A percentile compares a stretch with the other conserved stretches of the same genome.
Evolutionary conservation across 352 stramenopile genomes (phyloP).

Genomic region (Paralagenidium karlingii): DNA sequence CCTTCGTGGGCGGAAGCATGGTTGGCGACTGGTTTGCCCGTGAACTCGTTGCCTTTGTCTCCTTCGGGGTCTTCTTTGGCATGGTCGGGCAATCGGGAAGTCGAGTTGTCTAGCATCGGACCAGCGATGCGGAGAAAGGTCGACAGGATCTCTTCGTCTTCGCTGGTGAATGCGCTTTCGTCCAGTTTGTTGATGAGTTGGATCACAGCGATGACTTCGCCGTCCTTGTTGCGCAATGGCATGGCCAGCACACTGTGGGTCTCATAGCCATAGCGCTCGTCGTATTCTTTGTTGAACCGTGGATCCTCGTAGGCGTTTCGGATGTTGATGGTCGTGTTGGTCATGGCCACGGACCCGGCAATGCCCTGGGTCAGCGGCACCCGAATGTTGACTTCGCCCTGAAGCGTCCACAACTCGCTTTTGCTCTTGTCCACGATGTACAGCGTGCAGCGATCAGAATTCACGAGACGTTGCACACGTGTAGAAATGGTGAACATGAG

Average conservation of each 20-base stretch:
- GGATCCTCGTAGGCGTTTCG: constrained; percentile 78
- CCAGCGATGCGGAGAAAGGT: constrained; percentile 84
- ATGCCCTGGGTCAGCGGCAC: constrained; percentile 81
- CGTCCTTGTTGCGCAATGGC: constrained; percentile 62
- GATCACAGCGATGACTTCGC: constrained; percentile 74
- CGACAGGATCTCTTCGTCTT: constrained; percentile 80
- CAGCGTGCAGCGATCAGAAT: constrained; percentile 86
- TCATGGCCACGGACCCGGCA: constrained; percentile 54
- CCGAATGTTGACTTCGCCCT: constrained; percentile 82
- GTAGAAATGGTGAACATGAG: constrained; percentile 88
- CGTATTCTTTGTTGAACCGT: constrained; percentile 83
- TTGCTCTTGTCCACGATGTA: constrained; percentile 86
- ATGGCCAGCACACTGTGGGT: constrained; percentile 82
- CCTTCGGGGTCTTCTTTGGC: constrained; percentile 26
- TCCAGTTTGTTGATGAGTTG: constrained; percentile 85
- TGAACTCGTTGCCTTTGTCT: constrained; percentile 41
- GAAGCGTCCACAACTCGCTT: constrained; percentile 84
- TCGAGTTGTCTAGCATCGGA: constrained; percentile 77
- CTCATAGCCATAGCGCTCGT: constrained; percentile 78
- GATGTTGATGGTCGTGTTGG: constrained; percentile 68
- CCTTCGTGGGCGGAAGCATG: constrained; percentile 19
- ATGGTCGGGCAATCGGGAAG: constrained; percentile 61
- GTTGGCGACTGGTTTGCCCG: constrained; percentile 27
- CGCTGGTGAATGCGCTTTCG: constrained; percentile 53
- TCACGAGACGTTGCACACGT: constrained; percentile 74